Evolutionary conservation across 176 grass and related monocot species (phyloP).

Genomic region (Themeda triandra): DNA sequence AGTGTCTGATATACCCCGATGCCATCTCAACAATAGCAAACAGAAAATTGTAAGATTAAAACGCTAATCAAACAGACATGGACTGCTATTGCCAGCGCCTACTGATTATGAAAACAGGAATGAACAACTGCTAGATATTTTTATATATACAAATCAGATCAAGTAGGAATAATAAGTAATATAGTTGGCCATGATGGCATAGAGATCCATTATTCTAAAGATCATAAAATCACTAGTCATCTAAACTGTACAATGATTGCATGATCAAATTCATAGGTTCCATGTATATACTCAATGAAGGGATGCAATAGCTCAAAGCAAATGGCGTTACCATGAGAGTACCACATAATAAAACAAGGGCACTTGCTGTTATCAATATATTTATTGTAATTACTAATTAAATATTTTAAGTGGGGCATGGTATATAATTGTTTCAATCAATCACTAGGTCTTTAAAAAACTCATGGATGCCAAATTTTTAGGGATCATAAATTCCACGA

Average conservation of each 20-base stretch:
- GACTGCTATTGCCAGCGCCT: background rate
- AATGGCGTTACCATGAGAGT: background rate
- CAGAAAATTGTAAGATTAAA: constrained; percentile 19
- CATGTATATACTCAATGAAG: background rate
- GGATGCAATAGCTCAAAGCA: too few relatives aligned
- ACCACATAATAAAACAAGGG: background rate
- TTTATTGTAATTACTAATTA: background rate
- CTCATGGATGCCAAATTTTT: background rate
- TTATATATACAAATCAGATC: background rate
- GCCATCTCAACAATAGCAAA: background rate
- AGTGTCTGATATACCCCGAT: background rate
- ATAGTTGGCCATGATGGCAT: background rate
- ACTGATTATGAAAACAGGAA: constrained; percentile 29
- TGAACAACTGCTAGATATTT: background rate
- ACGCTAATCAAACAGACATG: constrained; percentile 15
- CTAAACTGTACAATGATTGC: background rate
- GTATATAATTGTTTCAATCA: constrained; percentile 3
- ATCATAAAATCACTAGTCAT: background rate
- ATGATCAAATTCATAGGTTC: background rate
- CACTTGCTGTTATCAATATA: background rate
- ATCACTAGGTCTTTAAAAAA: background rate
- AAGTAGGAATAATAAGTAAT: background rate
- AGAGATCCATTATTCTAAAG: background rate
- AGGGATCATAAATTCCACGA: background rate
- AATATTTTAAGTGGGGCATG: background rate